Evolutionary conservation across 305 asterid species (phyloP).

Genomic region (Withania somnifera): DNA sequence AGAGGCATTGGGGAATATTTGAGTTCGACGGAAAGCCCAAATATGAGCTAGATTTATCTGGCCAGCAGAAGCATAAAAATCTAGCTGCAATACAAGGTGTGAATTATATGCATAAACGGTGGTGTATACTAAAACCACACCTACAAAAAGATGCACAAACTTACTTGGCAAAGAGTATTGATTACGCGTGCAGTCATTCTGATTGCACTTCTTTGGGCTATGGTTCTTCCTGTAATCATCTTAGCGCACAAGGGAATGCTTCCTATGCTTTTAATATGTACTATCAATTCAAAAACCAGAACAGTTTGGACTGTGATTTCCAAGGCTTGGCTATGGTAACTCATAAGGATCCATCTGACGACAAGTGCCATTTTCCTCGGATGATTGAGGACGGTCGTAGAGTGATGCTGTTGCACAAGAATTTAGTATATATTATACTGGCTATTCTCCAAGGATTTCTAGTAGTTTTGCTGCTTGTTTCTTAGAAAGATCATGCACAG

Average conservation of each 20-base stretch:
- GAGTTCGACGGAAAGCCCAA: conserved; percentile 84
- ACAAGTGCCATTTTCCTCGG: conserved; percentile 46
- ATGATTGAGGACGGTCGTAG: conserved; percentile 58
- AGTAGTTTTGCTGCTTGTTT: conserved; percentile 38
- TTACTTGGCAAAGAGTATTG: conserved; percentile 38
- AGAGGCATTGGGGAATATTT: conserved; percentile 69
- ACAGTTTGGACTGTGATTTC: conserved; percentile 75
- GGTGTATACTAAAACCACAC: conserved; percentile 57
- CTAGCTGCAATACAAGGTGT: conserved; percentile 60
- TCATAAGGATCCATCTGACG: conserved; percentile 66
- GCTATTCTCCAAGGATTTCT: conserved; percentile 55
- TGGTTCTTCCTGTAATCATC: conserved; percentile 76
- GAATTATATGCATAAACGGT: conserved; percentile 44
- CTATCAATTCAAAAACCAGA: conserved; percentile 62
- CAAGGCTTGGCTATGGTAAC: conserved; percentile 56
- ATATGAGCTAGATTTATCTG: conserved; percentile 54
- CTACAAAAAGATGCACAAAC: conserved; percentile 15
- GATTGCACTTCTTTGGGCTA: conserved; percentile 81
- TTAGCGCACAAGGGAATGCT: conserved; percentile 51
- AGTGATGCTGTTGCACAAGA: conserved; percentile 45
- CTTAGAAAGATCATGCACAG: no score
- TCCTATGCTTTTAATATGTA: conserved; percentile 93
- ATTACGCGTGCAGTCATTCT: conserved; percentile 70
- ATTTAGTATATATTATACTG: conserved; percentile 40
- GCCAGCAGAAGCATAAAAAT: conserved; percentile 24